These are phyloP conservation scores for Suillus fuscotomentosus DNA, from an alignment of 768 basidiomycete genomes.

Conservation along the genomic window DNA sequence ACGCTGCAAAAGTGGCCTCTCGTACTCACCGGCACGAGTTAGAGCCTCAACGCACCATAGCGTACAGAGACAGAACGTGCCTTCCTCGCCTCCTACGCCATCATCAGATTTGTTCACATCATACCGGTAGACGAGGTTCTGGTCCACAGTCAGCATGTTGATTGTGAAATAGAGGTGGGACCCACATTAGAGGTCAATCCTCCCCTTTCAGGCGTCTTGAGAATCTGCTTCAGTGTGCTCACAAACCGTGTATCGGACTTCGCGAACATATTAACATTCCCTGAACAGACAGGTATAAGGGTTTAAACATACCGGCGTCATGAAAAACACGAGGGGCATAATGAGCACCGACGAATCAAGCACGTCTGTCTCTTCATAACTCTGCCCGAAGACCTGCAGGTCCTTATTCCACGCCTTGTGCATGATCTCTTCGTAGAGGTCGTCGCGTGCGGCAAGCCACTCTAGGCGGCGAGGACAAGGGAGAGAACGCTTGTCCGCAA, in stretches of 20 bases:
- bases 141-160: conserved; percentile 6
- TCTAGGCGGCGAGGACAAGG: conserved; percentile 72
- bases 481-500: conserved; percentile 93
- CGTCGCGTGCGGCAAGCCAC: conserved; percentile 78
- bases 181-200: conserved; percentile 84
- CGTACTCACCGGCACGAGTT: conserved; percentile 82
- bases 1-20: conserved; percentile 59
- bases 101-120: conserved; percentile 84
- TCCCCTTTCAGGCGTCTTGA: conserved; percentile 86
- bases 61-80: conserved; percentile 89
- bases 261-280: neutral
- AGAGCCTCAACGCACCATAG: conserved; percentile 88
- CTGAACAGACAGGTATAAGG: conserved; percentile 3
- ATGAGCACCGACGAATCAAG: conserved; percentile 88
- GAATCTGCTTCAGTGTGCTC: conserved; percentile 76
- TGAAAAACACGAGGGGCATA: conserved; percentile 94
- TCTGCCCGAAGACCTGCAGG: conserved; percentile 75
- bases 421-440: conserved; percentile 93
- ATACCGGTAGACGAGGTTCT: conserved; percentile 89
- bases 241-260: conserved; percentile 89
- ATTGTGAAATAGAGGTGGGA: neutral
- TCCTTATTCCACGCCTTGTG: conserved; percentile 79
- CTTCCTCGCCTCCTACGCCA: conserved; percentile 95
- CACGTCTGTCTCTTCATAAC: conserved; percentile 81
- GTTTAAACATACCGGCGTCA: conserved; percentile 58